Evolutionary conservation across 805 yeast genomes (phyloP).

Genomic region (Starmerella tilneyi): DNA sequence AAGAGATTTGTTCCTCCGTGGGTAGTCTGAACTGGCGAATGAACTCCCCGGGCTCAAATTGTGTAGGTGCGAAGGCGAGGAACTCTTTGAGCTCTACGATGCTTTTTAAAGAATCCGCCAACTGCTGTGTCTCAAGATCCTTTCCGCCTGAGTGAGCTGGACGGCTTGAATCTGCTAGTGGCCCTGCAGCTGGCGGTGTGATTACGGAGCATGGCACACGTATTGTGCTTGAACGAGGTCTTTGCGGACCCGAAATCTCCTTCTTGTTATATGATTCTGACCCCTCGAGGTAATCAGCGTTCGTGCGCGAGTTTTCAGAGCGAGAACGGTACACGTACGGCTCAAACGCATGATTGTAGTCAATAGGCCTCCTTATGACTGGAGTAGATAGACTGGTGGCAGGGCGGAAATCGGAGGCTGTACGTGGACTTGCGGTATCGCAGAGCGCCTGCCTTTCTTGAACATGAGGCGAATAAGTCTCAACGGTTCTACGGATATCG

Average conservation of each 20-base stretch:
- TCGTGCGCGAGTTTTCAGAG: background rate
- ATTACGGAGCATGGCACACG: background rate
- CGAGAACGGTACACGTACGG: too few relatives aligned
- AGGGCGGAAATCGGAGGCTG: too few relatives aligned
- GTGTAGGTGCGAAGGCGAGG: slow-evolving; percentile 86
- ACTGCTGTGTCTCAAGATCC: background rate
- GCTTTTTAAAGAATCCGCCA: background rate
- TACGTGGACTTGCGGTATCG: too few relatives aligned
- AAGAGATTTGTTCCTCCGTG: slow-evolving; percentile 82
- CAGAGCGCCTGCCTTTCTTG: too few relatives aligned
- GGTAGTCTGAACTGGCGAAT: slow-evolving; percentile 76
- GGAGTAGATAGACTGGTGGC: too few relatives aligned
- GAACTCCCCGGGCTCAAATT: slow-evolving; percentile 82
- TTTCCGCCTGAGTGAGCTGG: background rate
- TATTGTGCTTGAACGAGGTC: background rate
- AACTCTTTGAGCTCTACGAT: slow-evolving; percentile 52
- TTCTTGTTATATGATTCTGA: background rate
- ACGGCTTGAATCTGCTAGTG: background rate
- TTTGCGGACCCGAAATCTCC: background rate
- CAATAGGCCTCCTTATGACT: too few relatives aligned
- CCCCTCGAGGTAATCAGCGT: background rate
- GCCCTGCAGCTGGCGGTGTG: background rate
- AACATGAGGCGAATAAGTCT: too few relatives aligned
- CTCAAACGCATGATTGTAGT: too few relatives aligned
- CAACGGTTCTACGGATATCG: too few relatives aligned